Evolutionary conservation across 2,329 filamentous ascomycete species (phyloP), one percentile per base, ranked within the genome.

Genomic region (Arthrobotrys entomopaga): DNA sequence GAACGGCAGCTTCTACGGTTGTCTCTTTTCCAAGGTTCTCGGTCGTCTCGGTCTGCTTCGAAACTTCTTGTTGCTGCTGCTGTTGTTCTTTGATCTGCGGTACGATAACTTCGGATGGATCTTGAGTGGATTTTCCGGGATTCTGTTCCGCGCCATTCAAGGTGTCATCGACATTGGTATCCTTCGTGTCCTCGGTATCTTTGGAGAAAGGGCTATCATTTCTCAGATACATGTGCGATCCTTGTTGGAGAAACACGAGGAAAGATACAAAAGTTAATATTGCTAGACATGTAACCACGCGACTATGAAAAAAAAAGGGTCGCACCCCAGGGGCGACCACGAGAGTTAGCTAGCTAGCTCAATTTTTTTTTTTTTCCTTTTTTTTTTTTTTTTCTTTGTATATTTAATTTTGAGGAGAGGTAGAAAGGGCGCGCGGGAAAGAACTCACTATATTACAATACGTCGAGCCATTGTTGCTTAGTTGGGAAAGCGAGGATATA

Each of bases 231-330:
- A 43, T n/a, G 11, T 40, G 52, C 43, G 63, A 40, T 13, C 63
- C 52, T 20, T 29, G 48, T 42, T 77, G 58, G 61, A 78, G 74
- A 64, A 77, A 76, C 11, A 76, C 56, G 20, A 67, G 65, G 29
- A 78, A 67, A 5, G 75, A 78, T 61, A 78, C 60, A 56, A 78
- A 77, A 20, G 77, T 63, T 22, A 78, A 75, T 24, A 78, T 53
- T n/a, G 74, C 65, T 22, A 75, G 58, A 29, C 75, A 48, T 22
- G 75, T 72, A 26, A 78, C 56, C 54, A 77, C 59, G 65, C 69
- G 76, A 22, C 69, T 78, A n/a, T 13, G 11, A 13, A 11, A 19
- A 8, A 26, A 24, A 19, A 15, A 24, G 13, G 3, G 26, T n/a
- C 54, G 26, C 26, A 29, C 13, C 40, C 3, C 13, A 43, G 40